A percentile compares a stretch with the other conserved stretches of the same genome.
Evolutionary conservation across 148 eudicot genomes (phyloP).

Genomic region (Hydrangea macrophylla): DNA sequence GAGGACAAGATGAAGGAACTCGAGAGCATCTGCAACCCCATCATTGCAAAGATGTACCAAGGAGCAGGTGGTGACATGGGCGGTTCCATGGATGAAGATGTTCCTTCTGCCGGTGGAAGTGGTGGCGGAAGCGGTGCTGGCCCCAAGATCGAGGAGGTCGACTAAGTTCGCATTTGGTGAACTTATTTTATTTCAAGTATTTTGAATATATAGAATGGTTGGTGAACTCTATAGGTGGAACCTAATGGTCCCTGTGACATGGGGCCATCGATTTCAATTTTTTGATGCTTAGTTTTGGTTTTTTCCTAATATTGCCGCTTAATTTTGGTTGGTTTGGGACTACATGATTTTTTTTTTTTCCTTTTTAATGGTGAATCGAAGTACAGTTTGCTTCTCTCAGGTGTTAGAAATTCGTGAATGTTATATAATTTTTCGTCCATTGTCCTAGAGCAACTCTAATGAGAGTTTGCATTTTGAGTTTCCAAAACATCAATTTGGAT

Average conservation of each 20-base stretch:
- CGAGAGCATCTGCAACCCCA: constrained; percentile 23
- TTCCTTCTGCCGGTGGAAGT: constrained; percentile 12
- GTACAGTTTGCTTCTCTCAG: no score
- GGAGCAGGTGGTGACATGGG: constrained; percentile 28
- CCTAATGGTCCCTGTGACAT: neutral
- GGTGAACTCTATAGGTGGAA: neutral
- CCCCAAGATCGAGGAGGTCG: constrained; percentile 28
- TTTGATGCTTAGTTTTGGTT: neutral
- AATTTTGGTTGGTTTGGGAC: no score
- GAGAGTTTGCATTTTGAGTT: no score
- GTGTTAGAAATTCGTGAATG: no score
- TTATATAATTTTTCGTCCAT: no score
- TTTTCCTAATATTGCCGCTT: neutral
- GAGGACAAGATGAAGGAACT: constrained; percentile 28
- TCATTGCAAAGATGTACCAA: constrained; percentile 30
- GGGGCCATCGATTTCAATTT: neutral
- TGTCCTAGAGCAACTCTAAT: no score
- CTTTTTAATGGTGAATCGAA: neutral
- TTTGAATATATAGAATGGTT: neutral
- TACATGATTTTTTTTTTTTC: neutral
- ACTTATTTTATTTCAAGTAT: no score
- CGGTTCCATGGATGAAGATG: constrained; percentile 22
- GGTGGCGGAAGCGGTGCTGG: constrained; percentile 14
- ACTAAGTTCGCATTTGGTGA: no score
- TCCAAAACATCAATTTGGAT: no score